phyloP scores from a whole-genome alignment of 2,329 filamentous ascomycete species.

The Aspergillus brunneoviolaceus region DNA sequence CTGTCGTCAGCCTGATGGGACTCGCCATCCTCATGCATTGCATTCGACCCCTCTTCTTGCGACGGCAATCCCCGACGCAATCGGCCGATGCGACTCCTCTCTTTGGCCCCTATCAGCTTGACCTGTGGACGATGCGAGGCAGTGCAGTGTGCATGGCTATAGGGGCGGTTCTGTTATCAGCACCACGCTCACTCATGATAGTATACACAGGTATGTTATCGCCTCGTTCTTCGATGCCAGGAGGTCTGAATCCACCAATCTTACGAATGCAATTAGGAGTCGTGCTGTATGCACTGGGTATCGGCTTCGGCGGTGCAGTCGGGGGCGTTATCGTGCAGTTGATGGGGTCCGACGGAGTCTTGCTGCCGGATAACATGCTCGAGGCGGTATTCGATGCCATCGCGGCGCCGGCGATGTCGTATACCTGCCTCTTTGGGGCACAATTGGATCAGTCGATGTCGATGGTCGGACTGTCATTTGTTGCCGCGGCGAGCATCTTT shows the following conservation, averaged over 20 bases:
- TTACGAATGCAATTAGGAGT: background rate
- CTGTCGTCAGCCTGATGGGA: background rate
- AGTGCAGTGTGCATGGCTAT: background rate
- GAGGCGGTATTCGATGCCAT: background rate
- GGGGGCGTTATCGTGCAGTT: background rate
- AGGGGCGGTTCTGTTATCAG: background rate
- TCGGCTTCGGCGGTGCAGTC: background rate
- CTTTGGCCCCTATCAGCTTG: background rate
- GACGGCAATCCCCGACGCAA: background rate
- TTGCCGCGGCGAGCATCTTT: background rate
- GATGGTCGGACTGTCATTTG: background rate
- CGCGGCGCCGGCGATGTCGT: background rate
- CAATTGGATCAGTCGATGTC: background rate
- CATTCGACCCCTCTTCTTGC: background rate
- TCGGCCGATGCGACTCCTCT: background rate
- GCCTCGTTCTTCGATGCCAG: no score
- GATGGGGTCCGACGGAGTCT: background rate
- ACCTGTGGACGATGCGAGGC: background rate
- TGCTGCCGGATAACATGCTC: background rate
- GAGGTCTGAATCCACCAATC: no score
- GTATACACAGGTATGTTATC: background rate
- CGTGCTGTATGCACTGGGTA: background rate
- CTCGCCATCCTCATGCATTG: background rate
- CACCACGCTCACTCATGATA: background rate
- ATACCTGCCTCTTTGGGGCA: background rate